phyloP scores from a whole-genome alignment of 345 rosid species.

The Adansonia digitata region DNA sequence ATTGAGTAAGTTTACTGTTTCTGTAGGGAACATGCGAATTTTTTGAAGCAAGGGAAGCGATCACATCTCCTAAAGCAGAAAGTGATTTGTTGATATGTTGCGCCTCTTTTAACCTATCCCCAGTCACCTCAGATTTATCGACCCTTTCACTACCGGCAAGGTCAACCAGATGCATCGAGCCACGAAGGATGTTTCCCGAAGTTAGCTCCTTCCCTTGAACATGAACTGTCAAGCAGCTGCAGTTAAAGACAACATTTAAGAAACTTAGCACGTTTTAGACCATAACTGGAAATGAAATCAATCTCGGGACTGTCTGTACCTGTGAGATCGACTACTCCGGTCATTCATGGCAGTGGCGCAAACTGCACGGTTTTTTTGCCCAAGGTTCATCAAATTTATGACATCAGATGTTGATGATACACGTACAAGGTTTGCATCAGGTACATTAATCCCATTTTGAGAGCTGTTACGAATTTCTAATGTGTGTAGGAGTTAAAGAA shows the following conservation, averaged over 20 bases:
- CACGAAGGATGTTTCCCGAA: constrained; percentile 65
- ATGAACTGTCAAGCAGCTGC: constrained; percentile 94
- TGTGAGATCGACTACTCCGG: constrained; percentile 96
- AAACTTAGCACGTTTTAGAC: constrained; percentile 13
- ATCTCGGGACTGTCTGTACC: constrained; percentile 31
- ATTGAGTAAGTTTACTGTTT: constrained; percentile 93
- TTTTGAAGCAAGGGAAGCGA: constrained; percentile 82
- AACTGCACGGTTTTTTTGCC: constrained; percentile 78
- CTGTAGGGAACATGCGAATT: constrained; percentile 82
- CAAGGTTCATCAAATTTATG: constrained; percentile 75
- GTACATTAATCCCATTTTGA: constrained; percentile 82
- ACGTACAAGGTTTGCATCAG: constrained; percentile 78
- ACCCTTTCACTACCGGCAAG: constrained; percentile 98
- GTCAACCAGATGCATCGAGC: constrained; percentile 96
- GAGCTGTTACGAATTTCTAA: constrained; percentile 92
- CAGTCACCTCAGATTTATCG: constrained; percentile 89
- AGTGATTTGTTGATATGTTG: constrained; percentile 88
- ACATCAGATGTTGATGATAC: constrained; percentile 83
- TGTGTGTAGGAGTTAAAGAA: constrained; percentile 46
- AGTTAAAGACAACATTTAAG: constrained; percentile 1
- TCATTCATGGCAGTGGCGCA: constrained; percentile 95
- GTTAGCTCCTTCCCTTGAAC: constrained; percentile 83
- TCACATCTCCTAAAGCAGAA: constrained; percentile 92
- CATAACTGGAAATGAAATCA: background rate
- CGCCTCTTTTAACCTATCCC: constrained; percentile 91